These are phyloP conservation scores for Sphaerulina vaccinii DNA, from an alignment of 2,329 filamentous ascomycete genomes.

Conservation along the genomic window DNA sequence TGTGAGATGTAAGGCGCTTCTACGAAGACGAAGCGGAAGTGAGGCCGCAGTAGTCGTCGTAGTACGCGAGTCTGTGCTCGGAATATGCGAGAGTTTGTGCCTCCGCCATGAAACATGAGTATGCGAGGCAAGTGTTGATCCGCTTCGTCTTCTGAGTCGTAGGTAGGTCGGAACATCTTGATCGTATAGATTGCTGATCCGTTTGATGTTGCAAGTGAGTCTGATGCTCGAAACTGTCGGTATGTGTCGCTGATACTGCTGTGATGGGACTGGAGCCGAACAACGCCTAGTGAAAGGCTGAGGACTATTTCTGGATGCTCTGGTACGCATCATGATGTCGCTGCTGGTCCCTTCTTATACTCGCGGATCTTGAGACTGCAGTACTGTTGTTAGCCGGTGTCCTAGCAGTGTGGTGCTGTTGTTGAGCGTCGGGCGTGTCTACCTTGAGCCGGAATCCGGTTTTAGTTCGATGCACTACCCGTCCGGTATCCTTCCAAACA, in stretches of 20 bases:
- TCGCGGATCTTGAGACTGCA: neutral
- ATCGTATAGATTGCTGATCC: neutral
- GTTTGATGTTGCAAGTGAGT: neutral
- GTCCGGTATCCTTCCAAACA: slow-evolving; percentile 4
- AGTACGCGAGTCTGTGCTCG: slow-evolving; percentile 41
- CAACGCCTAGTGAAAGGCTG: neutral
- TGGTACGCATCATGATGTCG: neutral
- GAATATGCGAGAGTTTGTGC: slow-evolving; percentile 42
- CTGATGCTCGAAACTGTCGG: neutral
- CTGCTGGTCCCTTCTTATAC: neutral
- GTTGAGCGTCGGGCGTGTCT: neutral
- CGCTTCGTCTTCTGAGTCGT: slow-evolving; percentile 7
- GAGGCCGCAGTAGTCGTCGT: slow-evolving; percentile 33
- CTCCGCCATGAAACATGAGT: slow-evolving; percentile 45
- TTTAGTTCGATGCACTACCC: neutral
- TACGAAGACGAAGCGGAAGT: slow-evolving; percentile 41
- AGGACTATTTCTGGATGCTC: neutral
- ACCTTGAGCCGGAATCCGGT: slow-evolving; percentile 3
- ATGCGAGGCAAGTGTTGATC: slow-evolving; percentile 27
- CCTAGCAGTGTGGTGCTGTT: neutral
- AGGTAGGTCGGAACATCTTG: slow-evolving; percentile 5
- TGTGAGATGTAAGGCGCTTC: slow-evolving; percentile 35
- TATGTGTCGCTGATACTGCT: neutral
- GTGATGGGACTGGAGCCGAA: neutral
- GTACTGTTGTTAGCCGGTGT: neutral